Evolutionary conservation across 75 land plant species (phyloP), one percentile per base, ranked within the genome.

Genomic region (Chamaecyparis obtusa): DNA sequence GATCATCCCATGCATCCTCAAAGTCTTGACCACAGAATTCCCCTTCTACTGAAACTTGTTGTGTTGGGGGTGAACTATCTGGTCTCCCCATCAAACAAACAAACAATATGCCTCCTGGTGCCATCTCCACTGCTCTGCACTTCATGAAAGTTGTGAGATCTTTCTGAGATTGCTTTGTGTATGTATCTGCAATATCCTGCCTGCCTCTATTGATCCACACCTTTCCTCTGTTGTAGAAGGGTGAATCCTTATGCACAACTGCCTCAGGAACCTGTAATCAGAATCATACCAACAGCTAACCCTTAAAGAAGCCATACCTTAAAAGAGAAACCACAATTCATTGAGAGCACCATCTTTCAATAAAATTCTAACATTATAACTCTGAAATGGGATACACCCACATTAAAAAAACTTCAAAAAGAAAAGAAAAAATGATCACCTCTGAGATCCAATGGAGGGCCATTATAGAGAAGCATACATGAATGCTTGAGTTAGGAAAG

Each of bases 391-490:
- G 4, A 74, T 32, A n/a, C 8, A 64, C 69, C 69, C 9, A 27
- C n/a, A 64, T 19, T 24, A 21, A 57, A 19, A 19, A 64, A 57
- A 57, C 64, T 57, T 57, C 16, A 5, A 30, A 71, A 71, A 37
- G 9, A 9, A 0, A 10, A 49, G 1, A 9, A 36, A 17, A 13
- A 77, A 17, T 36, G 21, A 14, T 77, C 16, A 44, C 83, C 83
- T 41, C 83, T n/a, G 90, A 89, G 44, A 89, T 64, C 90, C 90
- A 89, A 37, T 89, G 89, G 55, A 89, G 75, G 14, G 86, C 64
- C 67, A 55, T 89, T 7, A 72, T 15, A 13, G 90, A 89, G 80
- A 89, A 87, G 36, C 86, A 90, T 27, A 89, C 56, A 49, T 89
- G 86, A 48, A 88, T 37, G 39, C 54, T 69, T 4, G 74, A 85